Evolutionary conservation across 495 filamentous ascomycete species (phyloP), one percentile per base, ranked within the genome.

Genomic region (Lineolata rhizophorae): DNA sequence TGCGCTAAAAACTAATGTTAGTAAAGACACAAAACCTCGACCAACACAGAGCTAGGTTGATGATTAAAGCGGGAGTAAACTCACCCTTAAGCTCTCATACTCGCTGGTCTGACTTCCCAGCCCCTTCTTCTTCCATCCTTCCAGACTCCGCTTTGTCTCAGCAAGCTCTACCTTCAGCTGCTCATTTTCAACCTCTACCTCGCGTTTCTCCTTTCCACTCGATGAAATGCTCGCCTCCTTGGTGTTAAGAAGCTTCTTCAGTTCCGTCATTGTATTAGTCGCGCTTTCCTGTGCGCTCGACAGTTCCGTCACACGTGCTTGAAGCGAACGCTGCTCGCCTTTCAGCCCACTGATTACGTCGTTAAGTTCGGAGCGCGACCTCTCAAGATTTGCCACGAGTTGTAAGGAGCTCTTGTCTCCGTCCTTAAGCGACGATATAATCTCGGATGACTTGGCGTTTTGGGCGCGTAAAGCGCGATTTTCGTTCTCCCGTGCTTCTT

Each of bases 341-440:
- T 72, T 58, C 14, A 82, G 50, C 2, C 67, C 57, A 17, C 62
- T 61, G 32, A 91, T 62, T 12, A 71, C 67, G 40, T 81, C 76
- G 50, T 72, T 79, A 38, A 75, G 55, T 49, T 94, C 81, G 22
- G 67, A 71, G 27, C 78, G 50, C 47, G 94, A 82, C 56, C 92
- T 91, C 53, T 97, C 90, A 32, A 92, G 58, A 40, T 78, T 87
- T 34, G 67, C 63, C n/a, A 84, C 53, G 11, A 90, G 54, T 5
- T 56, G 67, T 42, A 48, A 60, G 15, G 54, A 61, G 17, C 55
- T 47, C 25, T 55, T 46, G 44, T 94, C 90, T 2, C 80, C 68
- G 25, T 95, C 84, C 60, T 95, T 95, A 32, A 94, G 60, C 36
- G 87, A 74, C 1, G 79, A 64, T 20, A 97, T 81, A 39, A 95